Evolutionary conservation across 257 asterid species (phyloP), one percentile per base, ranked within the genome.

Genomic region (Solanum verrucosum): DNA sequence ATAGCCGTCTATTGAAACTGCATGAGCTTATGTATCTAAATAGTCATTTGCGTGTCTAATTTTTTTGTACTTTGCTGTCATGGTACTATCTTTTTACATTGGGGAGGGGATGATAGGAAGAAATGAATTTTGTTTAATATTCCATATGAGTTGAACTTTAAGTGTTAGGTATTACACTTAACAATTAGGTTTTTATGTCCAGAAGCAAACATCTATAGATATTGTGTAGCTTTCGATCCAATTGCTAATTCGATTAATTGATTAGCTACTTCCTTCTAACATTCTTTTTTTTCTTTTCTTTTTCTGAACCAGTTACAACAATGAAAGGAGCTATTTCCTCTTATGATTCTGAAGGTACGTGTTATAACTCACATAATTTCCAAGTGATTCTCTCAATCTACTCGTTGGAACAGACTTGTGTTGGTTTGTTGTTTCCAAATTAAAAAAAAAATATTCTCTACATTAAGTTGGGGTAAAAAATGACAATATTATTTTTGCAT

Each of bases 301-400:
- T 49, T 49, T 49, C 49, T 34, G 49, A 3, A 44, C 49, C 0
- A 18, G 9, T 34, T 73, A 73, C 82, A 73, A 46, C 16, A 63
- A 92, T 93, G 93, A 84, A 89, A 87, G 86, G 63, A 82, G 83
- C 6, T 46, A 46, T 46, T 46, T 42, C 15, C 49, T 11, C 49
- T 42, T 42, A 89, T 73, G 10, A 1, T 60, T 8, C 91, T 68
- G 93, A 91, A 92, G 97, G 98, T 96, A 91, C 25, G 29, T 73
- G 49, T 35, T 25, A 73, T 73, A 73, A 20, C 21, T 73, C 46
- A 73, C 27, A 34, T 73, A 73, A 73, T 73, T 34, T 25, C 21
- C 29, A 4, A 34, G 81, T 34, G 42, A 72, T n/a, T 72, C 81
- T 72, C 44, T 72, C 44, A 72, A 72, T 34, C 81, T 72, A 33